These are phyloP conservation scores for Teratosphaeriaceae sp. DNA, from an alignment of 2,329 filamentous ascomycete species.

Conservation along the genomic window DNA sequence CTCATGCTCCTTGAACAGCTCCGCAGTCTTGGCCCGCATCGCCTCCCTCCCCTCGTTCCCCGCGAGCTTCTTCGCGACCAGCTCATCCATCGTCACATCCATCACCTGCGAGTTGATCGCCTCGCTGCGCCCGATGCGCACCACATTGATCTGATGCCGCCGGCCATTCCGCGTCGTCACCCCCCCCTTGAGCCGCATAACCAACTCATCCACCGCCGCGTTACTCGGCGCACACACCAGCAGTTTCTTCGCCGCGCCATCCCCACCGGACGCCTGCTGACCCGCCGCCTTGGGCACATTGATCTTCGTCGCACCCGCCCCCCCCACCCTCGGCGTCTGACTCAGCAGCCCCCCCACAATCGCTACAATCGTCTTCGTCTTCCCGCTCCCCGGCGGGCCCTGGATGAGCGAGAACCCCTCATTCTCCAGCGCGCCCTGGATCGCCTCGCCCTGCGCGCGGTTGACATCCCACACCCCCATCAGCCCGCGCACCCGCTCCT, in stretches of 20 bases:
- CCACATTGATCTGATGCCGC: slow-evolving; percentile 70
- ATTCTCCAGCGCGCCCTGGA: slow-evolving; percentile 87
- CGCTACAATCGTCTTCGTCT: slow-evolving; percentile 96
- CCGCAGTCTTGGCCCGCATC: slow-evolving; percentile 47
- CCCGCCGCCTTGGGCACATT: slow-evolving; percentile 27
- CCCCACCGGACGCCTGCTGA: slow-evolving; percentile 14
- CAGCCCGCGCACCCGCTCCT: slow-evolving; percentile 62
- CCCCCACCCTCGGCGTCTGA: slow-evolving; percentile 46
- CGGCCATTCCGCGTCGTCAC: slow-evolving; percentile 71
- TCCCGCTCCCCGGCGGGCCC: slow-evolving; percentile 86
- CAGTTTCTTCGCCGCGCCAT: slow-evolving; percentile 66
- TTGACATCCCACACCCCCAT: slow-evolving; percentile 80
- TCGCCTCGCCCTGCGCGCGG: slow-evolving; percentile 79
- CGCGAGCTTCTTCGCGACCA: slow-evolving; percentile 68
- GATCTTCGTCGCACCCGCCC: slow-evolving; percentile 26
- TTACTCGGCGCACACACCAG: slow-evolving; percentile 98
- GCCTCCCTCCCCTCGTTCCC: slow-evolving; percentile 29
- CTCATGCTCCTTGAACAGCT: slow-evolving; percentile 66
- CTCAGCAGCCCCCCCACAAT: slow-evolving; percentile 86
- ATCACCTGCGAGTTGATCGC: slow-evolving; percentile 84
- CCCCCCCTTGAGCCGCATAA: slow-evolving; percentile 83
- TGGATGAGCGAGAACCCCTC: slow-evolving; percentile 97
- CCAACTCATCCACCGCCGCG: slow-evolving; percentile 91
- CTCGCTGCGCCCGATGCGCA: slow-evolving; percentile 85
- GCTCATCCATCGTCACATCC: slow-evolving; percentile 88